Conservation (phyloP, 805 yeast species). For the Isabelozyma heimii region DNA sequence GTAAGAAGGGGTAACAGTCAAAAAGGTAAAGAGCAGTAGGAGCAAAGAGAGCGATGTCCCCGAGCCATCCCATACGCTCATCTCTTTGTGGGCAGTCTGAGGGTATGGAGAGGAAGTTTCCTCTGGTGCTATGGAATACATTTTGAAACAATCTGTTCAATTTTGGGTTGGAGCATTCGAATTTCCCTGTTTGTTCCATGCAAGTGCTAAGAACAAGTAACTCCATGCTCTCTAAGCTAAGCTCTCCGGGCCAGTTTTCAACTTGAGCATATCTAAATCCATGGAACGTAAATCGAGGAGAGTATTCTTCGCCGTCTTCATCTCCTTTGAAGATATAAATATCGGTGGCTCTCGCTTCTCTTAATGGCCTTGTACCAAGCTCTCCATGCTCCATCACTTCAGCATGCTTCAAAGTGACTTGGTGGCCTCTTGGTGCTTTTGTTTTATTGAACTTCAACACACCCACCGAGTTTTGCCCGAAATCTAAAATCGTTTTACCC, state of each 20-base stretch:
- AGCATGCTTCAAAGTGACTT: conserved; percentile 13
- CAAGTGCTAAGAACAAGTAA: conserved; percentile 12
- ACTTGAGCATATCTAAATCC: conserved; percentile 19
- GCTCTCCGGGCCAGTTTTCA: conserved; percentile 14
- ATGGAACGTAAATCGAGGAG: conserved; percentile 18
- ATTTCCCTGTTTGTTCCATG: conserved; percentile 12
- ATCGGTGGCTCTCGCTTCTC: conserved; percentile 16
- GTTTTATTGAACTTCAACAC: conserved; percentile 10
- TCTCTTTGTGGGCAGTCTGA: conserved; percentile 25
- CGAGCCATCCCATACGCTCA: conserved; percentile 23
- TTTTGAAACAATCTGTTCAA: conserved; percentile 12
- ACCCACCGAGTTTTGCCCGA: conserved; percentile 19
- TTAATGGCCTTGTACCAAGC: conserved; percentile 16
- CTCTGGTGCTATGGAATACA: conserved; percentile 15
- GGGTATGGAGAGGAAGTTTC: conserved; percentile 19
- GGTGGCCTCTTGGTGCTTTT: conserved; percentile 12
- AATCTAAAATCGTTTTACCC: conserved; percentile 18
- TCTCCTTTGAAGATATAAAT: conserved; percentile 13
- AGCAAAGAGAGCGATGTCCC: conserved; percentile 18
- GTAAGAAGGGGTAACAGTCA: conserved; percentile 13
- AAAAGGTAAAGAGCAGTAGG: conserved; percentile 18
- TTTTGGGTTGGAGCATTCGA: conserved; percentile 13
- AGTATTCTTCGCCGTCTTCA: conserved; percentile 12
- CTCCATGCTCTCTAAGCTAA: conserved; percentile 7
- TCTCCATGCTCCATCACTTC: conserved; percentile 22